A percentile compares a stretch with the other conserved stretches of the same genome.
phyloP scores from a whole-genome alignment of 345 rosid genomes.

The Tarenaya hassleriana region DNA sequence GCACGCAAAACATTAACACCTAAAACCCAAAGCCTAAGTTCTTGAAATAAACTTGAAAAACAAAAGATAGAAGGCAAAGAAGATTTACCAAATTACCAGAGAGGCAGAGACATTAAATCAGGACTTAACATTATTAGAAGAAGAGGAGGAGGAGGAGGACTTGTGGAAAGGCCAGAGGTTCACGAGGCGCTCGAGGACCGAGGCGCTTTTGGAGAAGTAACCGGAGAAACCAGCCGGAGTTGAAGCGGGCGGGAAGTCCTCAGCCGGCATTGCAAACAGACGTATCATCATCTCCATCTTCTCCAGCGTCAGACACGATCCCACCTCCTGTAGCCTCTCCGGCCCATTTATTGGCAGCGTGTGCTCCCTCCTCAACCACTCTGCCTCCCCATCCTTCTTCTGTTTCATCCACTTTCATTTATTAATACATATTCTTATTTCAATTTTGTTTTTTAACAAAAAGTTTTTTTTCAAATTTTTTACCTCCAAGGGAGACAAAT shows the following conservation, averaged over 20 bases:
- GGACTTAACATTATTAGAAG: slow-evolving; percentile 34
- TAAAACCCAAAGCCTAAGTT: slow-evolving; percentile 12
- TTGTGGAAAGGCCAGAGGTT: slow-evolving; percentile 77
- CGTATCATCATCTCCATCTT: slow-evolving; percentile 92
- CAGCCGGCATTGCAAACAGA: slow-evolving; percentile 95
- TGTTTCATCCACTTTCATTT: slow-evolving; percentile 5
- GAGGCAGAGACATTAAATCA: slow-evolving; percentile 6
- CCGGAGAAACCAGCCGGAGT: slow-evolving; percentile 94
- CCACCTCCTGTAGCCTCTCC: slow-evolving; percentile 91
- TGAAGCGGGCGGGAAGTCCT: slow-evolving; percentile 90
- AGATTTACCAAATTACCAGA: background rate
- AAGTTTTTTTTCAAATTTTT: slow-evolving; percentile 5
- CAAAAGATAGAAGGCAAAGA: too few species aligned
- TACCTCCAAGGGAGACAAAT: slow-evolving; percentile 93
- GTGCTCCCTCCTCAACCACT: slow-evolving; percentile 80
- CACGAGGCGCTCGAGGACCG: slow-evolving; percentile 75
- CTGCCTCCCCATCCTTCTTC: slow-evolving; percentile 66
- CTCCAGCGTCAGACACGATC: slow-evolving; percentile 75
- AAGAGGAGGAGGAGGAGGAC: slow-evolving; percentile 35
- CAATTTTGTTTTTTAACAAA: too few species aligned
- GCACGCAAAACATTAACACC: background rate
- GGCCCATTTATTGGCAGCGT: slow-evolving; percentile 97
- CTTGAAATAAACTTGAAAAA: background rate
- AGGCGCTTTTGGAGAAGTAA: slow-evolving; percentile 88
- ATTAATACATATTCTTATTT: too few species aligned